These are phyloP conservation scores for Penicillium odoratum DNA, from an alignment of 495 filamentous ascomycete species.

Conservation along the genomic window DNA sequence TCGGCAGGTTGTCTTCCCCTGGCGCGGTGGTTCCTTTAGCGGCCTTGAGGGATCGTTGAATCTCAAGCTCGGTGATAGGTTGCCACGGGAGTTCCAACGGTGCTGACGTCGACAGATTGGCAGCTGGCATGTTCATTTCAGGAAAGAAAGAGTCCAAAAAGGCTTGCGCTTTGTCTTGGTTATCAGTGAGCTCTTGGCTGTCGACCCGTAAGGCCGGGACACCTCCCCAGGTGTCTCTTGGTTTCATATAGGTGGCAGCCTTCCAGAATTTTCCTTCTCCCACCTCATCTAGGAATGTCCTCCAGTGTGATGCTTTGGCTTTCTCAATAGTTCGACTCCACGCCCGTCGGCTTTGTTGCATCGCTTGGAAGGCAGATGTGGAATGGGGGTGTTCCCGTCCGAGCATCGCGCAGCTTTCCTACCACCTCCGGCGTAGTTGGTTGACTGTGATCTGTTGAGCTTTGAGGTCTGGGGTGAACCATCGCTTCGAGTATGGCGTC, in stretches of 20 bases:
- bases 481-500: constrained; percentile 26
- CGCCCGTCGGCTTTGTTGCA: constrained; percentile 15
- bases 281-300: constrained; percentile 18
- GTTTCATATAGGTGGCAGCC: constrained; percentile 27
- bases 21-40: constrained; percentile 26
- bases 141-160: constrained; percentile 32
- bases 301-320: constrained; percentile 19
- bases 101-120: background rate
- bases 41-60: constrained; percentile 19
- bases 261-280: constrained; percentile 27
- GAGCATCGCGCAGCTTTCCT: constrained; percentile 12
- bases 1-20: too few relatives aligned
- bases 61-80: constrained; percentile 26
- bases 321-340: constrained; percentile 20
- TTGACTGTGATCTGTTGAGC: constrained; percentile 20
- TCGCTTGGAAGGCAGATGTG: constrained; percentile 6
- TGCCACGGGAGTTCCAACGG: constrained; percentile 19
- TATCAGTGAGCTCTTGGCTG: constrained; percentile 11
- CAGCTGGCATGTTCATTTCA: constrained; percentile 17
- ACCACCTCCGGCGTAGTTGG: constrained; percentile 16
- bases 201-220: constrained; percentile 16
- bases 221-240: constrained; percentile 18
- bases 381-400: constrained; percentile 8
- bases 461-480: constrained; percentile 28
- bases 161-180: constrained; percentile 24